Evolutionary conservation across 2,329 filamentous ascomycete genomes (phyloP), one percentile per base, ranked within the genome.

Genomic region (Xylariales sp.): DNA sequence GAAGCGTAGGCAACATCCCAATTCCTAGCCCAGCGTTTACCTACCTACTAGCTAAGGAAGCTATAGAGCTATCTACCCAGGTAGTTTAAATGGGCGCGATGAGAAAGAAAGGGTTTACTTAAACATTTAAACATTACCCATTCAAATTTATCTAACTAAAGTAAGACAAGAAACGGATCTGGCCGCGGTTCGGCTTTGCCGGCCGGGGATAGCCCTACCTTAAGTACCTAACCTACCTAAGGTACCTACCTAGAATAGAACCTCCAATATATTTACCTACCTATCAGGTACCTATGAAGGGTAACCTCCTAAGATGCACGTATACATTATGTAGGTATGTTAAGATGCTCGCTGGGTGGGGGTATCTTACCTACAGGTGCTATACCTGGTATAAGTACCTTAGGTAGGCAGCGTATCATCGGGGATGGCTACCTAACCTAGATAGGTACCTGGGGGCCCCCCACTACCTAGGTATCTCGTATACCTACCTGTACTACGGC

Each of bases 151-250:
- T 39, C 8, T 28, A 46, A 57, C 41, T 46, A 2, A 23, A 57
- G 12, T 28, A 46, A 57, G 55, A 57, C 5, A 57, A 57, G 12
- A 4, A 36, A 28, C 28, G 16, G 55, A 46, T 46, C 55, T 46
- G 23, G 28, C 23, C 18, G 49, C 45, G 43, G 30, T 30, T 45
- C 28, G 39, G 16, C 34, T 46, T 45, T 59, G 30, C 32, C 45
- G 36, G 57, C 34, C 46, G 18, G 57, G 57, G 57, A 50, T 59
- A 59, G 55, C 55, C 56, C 32, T 48, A 45, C 16, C 5, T 59
- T 59, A 39, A 10, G n/a, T 52, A 18, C n/a, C 39, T 41, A 14
- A 14, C 36, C 5, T 10, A 39, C 23, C 7, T 10, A 10, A 10
- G 5, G 10, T 23, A 53, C 8, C 32, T 36, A 53, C 32, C 12